These are phyloP conservation scores for Novymonas esmeraldas DNA, from an alignment of 208 protist species.

Conservation along the genomic window DNA sequence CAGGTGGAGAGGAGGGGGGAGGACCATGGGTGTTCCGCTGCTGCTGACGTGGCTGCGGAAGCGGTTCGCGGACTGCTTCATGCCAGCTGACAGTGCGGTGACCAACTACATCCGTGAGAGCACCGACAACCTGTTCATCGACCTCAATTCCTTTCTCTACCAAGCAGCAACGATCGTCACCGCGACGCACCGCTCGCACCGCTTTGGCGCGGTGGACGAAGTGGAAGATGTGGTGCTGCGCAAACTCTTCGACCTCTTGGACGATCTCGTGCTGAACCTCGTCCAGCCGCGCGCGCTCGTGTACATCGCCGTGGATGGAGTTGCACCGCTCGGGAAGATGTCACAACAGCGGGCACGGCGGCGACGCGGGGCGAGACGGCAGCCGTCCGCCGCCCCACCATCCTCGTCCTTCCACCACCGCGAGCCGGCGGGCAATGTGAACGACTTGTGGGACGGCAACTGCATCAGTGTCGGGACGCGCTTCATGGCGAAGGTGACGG, in stretches of 20 bases:
- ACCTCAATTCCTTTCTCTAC: constrained; percentile 88
- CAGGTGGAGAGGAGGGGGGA: too few relatives aligned
- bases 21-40: constrained; percentile 82
- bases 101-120: constrained; percentile 18
- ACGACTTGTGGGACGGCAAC: constrained; percentile 79
- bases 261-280: constrained; percentile 84
- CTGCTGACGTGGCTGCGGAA: constrained; percentile 84
- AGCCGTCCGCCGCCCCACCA: not conserved
- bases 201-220: constrained; percentile 48
- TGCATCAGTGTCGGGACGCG: constrained; percentile 85
- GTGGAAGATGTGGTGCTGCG: constrained; percentile 71
- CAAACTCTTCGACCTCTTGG: constrained; percentile 75
- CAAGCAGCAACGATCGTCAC: constrained; percentile 71
- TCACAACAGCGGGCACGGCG: constrained; percentile 99
- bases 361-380: constrained; percentile 38
- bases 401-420: not conserved
- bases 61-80: constrained; percentile 79
- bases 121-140: constrained; percentile 82
- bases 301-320: constrained; percentile 97
- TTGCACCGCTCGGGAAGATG: constrained; percentile 98
- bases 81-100: constrained; percentile 50
- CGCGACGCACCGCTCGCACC: constrained; percentile 35
- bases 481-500: constrained; percentile 82
- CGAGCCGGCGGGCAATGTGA: constrained; percentile 31
- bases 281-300: constrained; percentile 95